Conservation (phyloP, 768 basidiomycete genomes). For the Leccinum sublutescens region DNA sequence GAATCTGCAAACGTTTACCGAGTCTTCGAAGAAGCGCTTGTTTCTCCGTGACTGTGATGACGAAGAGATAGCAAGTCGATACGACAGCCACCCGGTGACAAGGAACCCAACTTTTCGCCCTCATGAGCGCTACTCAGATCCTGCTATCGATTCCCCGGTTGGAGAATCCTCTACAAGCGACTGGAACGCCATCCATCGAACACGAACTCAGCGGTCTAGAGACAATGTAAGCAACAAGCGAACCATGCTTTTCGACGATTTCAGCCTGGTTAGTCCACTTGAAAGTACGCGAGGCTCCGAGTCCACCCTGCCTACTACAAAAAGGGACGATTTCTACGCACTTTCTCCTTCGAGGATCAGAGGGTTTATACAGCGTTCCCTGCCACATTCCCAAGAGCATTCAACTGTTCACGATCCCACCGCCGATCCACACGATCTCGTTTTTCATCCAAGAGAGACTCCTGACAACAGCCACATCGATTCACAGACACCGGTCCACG, state of each 20-base stretch:
- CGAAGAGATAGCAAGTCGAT: slow-evolving; percentile 8
- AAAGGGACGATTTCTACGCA: slow-evolving; percentile 6
- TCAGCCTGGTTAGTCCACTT: not conserved
- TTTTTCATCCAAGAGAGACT: not conserved
- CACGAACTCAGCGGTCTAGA: slow-evolving; percentile 8
- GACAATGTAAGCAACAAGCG: slow-evolving; percentile 9
- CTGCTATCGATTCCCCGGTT: slow-evolving; percentile 15
- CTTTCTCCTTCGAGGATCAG: slow-evolving; percentile 28
- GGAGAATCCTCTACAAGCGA: slow-evolving; percentile 1
- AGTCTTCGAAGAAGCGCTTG: slow-evolving; percentile 8
- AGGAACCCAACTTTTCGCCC: slow-evolving; percentile 12
- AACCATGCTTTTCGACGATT: not conserved
- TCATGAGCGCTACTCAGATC: slow-evolving; percentile 33
- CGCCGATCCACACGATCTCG: not conserved
- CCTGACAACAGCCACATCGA: not conserved
- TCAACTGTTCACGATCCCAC: not conserved
- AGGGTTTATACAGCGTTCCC: slow-evolving; percentile 18
- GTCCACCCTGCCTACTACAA: not conserved
- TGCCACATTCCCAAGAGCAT: not conserved
- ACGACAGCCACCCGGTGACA: not conserved
- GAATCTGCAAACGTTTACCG: not conserved
- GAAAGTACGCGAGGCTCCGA: not conserved
- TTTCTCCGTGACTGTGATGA: slow-evolving; percentile 19
- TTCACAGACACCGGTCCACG: not conserved
- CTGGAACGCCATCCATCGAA: slow-evolving; percentile 1